Conservation (phyloP, 2,329 filamentous ascomycete species). For the Harringtonia lauricola region DNA sequence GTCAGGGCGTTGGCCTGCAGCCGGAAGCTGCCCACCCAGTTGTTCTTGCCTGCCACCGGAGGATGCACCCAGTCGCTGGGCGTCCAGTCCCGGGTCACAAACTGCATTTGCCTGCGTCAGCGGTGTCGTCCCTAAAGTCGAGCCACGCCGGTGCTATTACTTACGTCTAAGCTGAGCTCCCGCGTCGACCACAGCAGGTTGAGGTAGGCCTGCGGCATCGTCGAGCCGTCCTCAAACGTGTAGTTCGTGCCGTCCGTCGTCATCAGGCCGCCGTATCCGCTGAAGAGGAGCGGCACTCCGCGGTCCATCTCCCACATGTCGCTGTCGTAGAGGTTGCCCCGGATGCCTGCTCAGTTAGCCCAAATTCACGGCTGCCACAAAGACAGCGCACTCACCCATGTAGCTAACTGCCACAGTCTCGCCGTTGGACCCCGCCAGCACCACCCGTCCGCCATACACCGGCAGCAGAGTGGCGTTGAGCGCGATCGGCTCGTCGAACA, state of each 20-base stretch:
- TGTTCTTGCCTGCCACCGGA: constrained; percentile 5
- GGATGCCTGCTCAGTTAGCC: constrained; percentile 5
- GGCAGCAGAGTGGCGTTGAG: constrained; percentile 17
- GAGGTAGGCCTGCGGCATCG: constrained; percentile 8
- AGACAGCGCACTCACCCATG: constrained; percentile 9
- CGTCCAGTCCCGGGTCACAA: constrained; percentile 1
- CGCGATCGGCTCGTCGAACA: constrained; percentile 1
- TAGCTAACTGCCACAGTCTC: constrained; percentile 22
- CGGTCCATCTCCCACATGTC: constrained; percentile 12
- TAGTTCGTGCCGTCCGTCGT: constrained; percentile 10
- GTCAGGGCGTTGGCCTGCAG: not conserved
- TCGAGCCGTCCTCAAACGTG: constrained; percentile 9
- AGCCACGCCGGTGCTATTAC: not conserved
- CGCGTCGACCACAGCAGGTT: constrained; percentile 11
- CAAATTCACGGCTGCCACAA: too few species aligned
- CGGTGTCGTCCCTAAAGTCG: too few species aligned
- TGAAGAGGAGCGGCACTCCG: constrained; percentile 10
- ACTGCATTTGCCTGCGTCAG: not conserved
- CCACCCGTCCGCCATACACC: constrained; percentile 23
- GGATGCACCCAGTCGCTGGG: constrained; percentile 7
- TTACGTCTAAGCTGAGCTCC: constrained; percentile 11
- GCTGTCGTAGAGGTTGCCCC: constrained; percentile 7
- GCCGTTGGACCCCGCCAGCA: constrained; percentile 19
- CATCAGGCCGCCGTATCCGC: constrained; percentile 8
- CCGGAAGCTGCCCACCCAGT: constrained; percentile 4